Conservation (phyloP, 139 green algal genomes). For the Chlamydomonas urium region DNA sequence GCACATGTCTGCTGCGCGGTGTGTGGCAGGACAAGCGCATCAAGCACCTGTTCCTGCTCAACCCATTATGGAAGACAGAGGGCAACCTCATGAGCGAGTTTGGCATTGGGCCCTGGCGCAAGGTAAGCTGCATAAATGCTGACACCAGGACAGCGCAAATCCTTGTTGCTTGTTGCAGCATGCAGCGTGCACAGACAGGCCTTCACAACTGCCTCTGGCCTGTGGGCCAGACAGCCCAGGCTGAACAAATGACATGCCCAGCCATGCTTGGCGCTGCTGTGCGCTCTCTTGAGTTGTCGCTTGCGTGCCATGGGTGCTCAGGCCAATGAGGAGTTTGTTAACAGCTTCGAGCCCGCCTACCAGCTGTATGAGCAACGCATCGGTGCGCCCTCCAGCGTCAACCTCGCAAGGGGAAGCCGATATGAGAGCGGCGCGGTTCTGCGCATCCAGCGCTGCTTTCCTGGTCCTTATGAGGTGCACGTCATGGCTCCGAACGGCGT, state of each 20-base stretch:
- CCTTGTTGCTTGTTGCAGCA: too few relatives aligned
- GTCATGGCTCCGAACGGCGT: constrained; percentile 37
- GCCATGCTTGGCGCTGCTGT: not conserved
- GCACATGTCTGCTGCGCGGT: not conserved
- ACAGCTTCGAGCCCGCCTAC: constrained; percentile 15
- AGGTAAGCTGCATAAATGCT: too few relatives aligned
- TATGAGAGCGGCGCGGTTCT: constrained; percentile 45
- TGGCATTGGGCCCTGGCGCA: constrained; percentile 28
- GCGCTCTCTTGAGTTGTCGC: not conserved
- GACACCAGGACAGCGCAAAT: too few relatives aligned
- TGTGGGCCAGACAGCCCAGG: not conserved
- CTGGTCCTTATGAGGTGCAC: constrained; percentile 22
- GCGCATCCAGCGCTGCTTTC: constrained; percentile 30
- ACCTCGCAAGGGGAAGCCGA: constrained; percentile 6
- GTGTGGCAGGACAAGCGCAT: constrained; percentile 12
- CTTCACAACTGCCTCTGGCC: not conserved
- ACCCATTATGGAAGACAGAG: constrained; percentile 15
- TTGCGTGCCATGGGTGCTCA: not conserved
- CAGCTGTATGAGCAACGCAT: constrained; percentile 48
- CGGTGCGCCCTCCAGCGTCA: constrained; percentile 30
- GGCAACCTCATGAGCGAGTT: constrained; percentile 30
- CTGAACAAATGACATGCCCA: not conserved
- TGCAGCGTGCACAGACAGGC: too few relatives aligned
- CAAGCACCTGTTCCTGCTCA: constrained; percentile 18
- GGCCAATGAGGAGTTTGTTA: constrained; percentile 10